Conservation (phyloP, 2,329 filamentous ascomycete species). For the Fusarium equiseti region DNA sequence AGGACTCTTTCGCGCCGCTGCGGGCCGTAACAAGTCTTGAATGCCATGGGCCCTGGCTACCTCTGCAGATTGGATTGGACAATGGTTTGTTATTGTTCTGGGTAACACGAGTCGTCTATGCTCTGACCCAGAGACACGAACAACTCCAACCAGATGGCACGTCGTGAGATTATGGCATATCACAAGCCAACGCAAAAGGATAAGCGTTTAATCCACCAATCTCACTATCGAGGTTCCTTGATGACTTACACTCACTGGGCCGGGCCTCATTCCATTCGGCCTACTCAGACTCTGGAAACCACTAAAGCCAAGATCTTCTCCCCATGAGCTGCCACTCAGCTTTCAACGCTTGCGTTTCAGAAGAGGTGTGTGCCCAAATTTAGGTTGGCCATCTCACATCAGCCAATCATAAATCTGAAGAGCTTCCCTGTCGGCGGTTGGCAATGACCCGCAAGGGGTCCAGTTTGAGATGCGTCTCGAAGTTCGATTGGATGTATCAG, state of each 20-base stretch:
- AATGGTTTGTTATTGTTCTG: slow-evolving; percentile 10
- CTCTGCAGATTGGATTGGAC: slow-evolving; percentile 12
- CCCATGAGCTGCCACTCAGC: slow-evolving; percentile 42
- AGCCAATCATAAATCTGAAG: slow-evolving; percentile 52
- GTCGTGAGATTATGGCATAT: slow-evolving; percentile 6
- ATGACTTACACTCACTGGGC: slow-evolving; percentile 27
- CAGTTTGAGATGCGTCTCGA: slow-evolving; percentile 47
- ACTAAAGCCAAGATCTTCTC: slow-evolving; percentile 20
- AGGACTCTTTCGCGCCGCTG: slow-evolving; percentile 32
- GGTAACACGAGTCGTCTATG: slow-evolving; percentile 19
- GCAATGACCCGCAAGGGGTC: slow-evolving; percentile 33
- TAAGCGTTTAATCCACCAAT: slow-evolving; percentile 48
- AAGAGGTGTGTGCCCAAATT: slow-evolving; percentile 48
- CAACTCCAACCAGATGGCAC: neutral
- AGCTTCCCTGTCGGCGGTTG: slow-evolving; percentile 48
- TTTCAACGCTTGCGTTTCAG: slow-evolving; percentile 48
- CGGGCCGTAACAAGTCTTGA: slow-evolving; percentile 25
- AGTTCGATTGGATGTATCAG: slow-evolving; percentile 40
- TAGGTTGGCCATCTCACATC: slow-evolving; percentile 50
- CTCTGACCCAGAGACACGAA: slow-evolving; percentile 3
- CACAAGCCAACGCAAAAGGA: slow-evolving; percentile 7
- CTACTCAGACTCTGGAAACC: neutral
- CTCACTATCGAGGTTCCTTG: slow-evolving; percentile 22
- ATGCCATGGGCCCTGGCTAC: slow-evolving; percentile 11
- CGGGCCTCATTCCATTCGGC: slow-evolving; percentile 34